Evolutionary conservation across 2,329 filamentous ascomycete genomes (phyloP).

Genomic region (Ustulina deusta): DNA sequence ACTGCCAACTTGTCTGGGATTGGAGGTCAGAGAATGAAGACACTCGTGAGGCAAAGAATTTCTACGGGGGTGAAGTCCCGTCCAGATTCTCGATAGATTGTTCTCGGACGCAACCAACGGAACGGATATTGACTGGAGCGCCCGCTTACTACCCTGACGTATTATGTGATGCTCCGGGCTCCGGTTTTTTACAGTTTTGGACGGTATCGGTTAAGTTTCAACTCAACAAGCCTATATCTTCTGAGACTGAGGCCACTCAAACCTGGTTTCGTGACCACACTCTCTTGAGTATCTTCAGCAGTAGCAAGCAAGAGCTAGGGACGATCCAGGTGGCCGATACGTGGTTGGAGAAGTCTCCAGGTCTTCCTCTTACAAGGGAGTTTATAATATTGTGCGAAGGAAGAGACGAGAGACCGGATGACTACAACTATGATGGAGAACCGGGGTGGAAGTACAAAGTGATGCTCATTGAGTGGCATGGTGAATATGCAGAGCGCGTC

Average conservation of each 20-base stretch:
- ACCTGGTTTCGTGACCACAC: conserved; percentile 12
- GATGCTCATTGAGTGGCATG: conserved; percentile 31
- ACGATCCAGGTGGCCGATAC: conserved; percentile 7
- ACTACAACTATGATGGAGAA: conserved; percentile 14
- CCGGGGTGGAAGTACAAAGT: conserved; percentile 31
- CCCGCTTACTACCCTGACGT: conserved; percentile 23
- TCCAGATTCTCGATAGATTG: conserved; percentile 23
- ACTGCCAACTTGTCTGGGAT: conserved; percentile 22
- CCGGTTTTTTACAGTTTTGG: conserved; percentile 26
- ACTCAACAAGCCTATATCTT: conserved; percentile 11
- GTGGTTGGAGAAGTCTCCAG: conserved; percentile 11
- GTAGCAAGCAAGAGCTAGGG: conserved; percentile 21
- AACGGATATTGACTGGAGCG: conserved; percentile 1
- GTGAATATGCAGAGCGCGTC: conserved; percentile 30
- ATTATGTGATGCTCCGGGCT: conserved; percentile 16
- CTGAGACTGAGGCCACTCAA: not conserved
- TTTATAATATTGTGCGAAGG: conserved; percentile 28
- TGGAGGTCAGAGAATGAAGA: not conserved
- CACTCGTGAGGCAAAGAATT: conserved; percentile 5
- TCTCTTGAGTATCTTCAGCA: conserved; percentile 17
- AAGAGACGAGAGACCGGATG: conserved; percentile 24
- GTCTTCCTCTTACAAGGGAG: conserved; percentile 8
- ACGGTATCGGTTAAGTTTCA: conserved; percentile 15
- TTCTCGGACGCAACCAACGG: conserved; percentile 18
- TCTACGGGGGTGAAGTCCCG: conserved; percentile 20